Conservation (phyloP, 805 yeast genomes). For the Debaryomyces maramus region DNA sequence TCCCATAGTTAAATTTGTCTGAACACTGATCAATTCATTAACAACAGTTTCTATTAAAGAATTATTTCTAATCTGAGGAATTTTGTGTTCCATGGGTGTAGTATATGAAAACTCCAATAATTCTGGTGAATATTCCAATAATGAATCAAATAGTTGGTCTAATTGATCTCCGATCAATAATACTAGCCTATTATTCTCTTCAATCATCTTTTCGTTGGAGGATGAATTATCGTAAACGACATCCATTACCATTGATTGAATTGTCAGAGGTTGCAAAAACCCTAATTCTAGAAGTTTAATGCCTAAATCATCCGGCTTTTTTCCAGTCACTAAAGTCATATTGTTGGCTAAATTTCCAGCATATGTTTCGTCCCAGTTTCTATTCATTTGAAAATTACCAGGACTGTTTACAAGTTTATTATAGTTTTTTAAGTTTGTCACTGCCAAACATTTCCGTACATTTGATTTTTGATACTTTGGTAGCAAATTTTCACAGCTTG, state of each 20-base stretch:
- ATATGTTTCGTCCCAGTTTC: conserved; percentile 66
- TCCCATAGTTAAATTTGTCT: conserved; percentile 69
- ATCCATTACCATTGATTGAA: conserved; percentile 64
- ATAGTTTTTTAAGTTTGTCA: conserved; percentile 66
- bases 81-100: conserved; percentile 47
- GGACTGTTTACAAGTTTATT: conserved; percentile 50
- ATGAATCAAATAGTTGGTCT: conserved; percentile 86
- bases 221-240: conserved; percentile 64
- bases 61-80: conserved; percentile 16
- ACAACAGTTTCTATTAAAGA: conserved; percentile 52
- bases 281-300: conserved; percentile 56
- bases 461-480: conserved; percentile 50
- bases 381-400: conserved; percentile 41
- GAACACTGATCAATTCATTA: conserved; percentile 66
- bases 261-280: conserved; percentile 48
- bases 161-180: conserved; percentile 78
- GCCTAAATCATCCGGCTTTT: conserved; percentile 60
- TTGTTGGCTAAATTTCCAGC: conserved; percentile 79
- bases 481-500: conserved; percentile 71
- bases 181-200: conserved; percentile 74
- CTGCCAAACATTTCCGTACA: conserved; percentile 74
- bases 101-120: conserved; percentile 69
- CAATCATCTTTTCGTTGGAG: conserved; percentile 42
- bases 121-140: conserved; percentile 90
- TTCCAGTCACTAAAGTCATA: conserved; percentile 55